phyloP scores from a whole-genome alignment of 1,284 basidiomycete species.

The Trametes hirsuta region DNA sequence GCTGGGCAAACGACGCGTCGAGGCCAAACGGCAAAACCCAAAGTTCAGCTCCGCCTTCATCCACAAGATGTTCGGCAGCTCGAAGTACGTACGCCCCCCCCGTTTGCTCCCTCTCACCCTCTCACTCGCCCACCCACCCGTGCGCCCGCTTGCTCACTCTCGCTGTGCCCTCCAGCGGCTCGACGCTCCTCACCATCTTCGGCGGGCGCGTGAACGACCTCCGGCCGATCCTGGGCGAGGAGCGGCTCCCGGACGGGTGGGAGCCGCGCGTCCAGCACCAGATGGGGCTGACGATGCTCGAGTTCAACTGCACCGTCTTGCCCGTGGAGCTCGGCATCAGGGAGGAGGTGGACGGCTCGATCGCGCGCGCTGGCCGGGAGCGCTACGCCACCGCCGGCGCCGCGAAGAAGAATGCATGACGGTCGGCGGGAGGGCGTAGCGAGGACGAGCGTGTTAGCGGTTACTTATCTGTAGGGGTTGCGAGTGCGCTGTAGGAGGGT shows the following conservation, averaged over 20 bases:
- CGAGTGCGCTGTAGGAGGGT: no score
- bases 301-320: conserved; percentile 59
- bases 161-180: conserved; percentile 41
- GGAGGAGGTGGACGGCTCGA: conserved; percentile 32
- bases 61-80: conserved; percentile 66
- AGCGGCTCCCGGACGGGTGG: conserved; percentile 71
- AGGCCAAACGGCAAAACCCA: conserved; percentile 55
- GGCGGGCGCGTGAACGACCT: conserved; percentile 65
- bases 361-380: conserved; percentile 13
- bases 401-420: neutral
- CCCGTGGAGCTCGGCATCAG: conserved; percentile 53
- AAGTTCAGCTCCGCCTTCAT: conserved; percentile 50
- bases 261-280: conserved; percentile 58
- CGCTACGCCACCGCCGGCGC: conserved; percentile 4
- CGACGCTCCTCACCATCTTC: conserved; percentile 63
- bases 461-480: no score
- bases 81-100: conserved; percentile 54
- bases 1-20: conserved; percentile 58
- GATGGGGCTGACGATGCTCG: conserved; percentile 59
- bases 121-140: no score
- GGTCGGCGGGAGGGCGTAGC: neutral
- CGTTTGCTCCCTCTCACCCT: neutral
- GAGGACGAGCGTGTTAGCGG: no score
- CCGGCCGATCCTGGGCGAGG: conserved; percentile 58
- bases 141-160: neutral